These are phyloP conservation scores for Gossypium sturtianum DNA, from an alignment of 345 rosid species.

Conservation along the genomic window DNA sequence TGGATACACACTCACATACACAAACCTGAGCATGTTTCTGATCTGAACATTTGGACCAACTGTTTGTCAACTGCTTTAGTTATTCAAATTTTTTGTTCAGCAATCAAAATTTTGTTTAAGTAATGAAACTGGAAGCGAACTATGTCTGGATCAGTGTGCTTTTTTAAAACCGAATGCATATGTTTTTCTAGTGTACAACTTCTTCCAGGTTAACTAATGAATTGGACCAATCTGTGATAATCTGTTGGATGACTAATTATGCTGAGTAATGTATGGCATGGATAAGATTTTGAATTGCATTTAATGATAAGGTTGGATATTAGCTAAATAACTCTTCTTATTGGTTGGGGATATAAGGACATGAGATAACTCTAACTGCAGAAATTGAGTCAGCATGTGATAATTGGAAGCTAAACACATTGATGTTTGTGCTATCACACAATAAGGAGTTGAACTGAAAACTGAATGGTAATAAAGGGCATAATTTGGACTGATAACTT, in stretches of 20 bases:
- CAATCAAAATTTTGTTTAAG: neutral
- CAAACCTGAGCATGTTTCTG: neutral
- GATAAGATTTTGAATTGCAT: neutral
- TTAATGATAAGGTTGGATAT: neutral
- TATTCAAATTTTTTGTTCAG: neutral
- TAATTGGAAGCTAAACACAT: neutral
- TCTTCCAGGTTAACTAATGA: neutral
- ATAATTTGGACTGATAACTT: neutral
- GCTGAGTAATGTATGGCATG: neutral
- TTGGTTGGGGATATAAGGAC: neutral
- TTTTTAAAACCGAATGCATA: neutral
- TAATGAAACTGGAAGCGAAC: neutral
- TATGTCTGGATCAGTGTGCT: neutral
- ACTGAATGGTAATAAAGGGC: neutral
- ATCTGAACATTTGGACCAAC: neutral
- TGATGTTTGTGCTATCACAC: neutral
- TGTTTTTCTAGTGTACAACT: neutral
- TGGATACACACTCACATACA: no score
- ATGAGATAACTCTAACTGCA: neutral
- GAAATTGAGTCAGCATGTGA: neutral
- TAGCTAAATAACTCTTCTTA: neutral
- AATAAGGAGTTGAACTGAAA: neutral
- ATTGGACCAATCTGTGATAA: neutral
- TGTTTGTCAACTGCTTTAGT: neutral
- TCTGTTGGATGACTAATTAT: neutral